phyloP scores from a whole-genome alignment of 1,284 basidiomycete species.

The Puccinia sorghi region DNA sequence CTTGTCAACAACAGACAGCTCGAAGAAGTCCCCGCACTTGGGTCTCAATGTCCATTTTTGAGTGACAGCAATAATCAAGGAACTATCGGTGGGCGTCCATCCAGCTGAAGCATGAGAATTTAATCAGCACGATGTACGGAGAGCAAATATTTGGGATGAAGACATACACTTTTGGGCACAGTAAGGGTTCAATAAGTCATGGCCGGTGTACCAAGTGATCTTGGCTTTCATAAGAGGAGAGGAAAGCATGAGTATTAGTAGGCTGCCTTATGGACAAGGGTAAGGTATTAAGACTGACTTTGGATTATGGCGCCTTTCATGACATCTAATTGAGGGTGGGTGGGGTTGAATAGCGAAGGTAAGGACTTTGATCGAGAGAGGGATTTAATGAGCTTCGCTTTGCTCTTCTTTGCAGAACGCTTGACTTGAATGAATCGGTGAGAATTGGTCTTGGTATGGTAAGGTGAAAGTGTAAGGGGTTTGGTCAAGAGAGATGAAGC shows the following conservation, averaged over 20 bases:
- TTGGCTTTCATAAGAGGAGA: constrained; percentile 24
- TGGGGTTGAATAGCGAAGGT: not conserved
- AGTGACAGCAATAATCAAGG: constrained; percentile 55
- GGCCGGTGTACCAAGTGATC: constrained; percentile 55
- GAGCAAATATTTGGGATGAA: too few relatives aligned
- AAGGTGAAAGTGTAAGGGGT: not conserved
- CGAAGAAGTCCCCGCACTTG: constrained; percentile 44
- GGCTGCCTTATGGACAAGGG: not conserved
- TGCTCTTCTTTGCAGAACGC: constrained; percentile 18
- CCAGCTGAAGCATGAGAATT: constrained; percentile 47
- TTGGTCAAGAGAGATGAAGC: not conserved
- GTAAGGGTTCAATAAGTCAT: constrained; percentile 53
- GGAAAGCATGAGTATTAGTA: not conserved
- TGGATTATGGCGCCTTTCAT: constrained; percentile 46
- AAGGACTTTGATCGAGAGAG: not conserved
- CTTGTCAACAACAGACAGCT: constrained; percentile 14
- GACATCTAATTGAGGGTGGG: constrained; percentile 24
- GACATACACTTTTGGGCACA: constrained; percentile 52
- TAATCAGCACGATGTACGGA: too few relatives aligned
- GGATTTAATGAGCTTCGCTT: not conserved
- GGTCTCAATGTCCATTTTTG: constrained; percentile 52
- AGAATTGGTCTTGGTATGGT: not conserved
- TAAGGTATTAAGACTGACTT: constrained; percentile 32
- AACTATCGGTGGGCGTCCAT: constrained; percentile 55
- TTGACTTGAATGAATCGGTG: constrained; percentile 7